Evolutionary conservation across 139 green algal genomes (phyloP).

Genomic region (Chlorella vulgaris): DNA sequence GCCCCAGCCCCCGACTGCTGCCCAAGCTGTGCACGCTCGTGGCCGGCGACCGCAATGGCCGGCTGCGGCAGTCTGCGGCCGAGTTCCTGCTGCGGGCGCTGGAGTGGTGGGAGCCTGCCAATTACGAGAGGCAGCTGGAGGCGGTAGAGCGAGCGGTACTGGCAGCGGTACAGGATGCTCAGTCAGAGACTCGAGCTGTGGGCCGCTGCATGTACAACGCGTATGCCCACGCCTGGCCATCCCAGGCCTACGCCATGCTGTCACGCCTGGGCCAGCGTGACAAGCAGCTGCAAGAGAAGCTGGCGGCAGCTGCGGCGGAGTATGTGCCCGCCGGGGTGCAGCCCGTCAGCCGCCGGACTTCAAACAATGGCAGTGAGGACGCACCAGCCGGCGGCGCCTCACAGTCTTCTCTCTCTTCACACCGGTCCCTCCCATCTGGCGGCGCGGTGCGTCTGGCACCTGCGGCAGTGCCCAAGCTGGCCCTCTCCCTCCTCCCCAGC

Average conservation of each 20-base stretch:
- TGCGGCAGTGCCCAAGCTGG: slow-evolving; percentile 13
- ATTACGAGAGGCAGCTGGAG: slow-evolving; percentile 47
- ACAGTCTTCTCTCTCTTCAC: background rate
- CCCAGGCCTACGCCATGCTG: slow-evolving; percentile 46
- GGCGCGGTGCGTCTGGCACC: background rate
- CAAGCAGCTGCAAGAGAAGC: slow-evolving; percentile 52
- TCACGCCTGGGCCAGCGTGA: slow-evolving; percentile 39
- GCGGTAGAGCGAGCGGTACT: slow-evolving; percentile 55
- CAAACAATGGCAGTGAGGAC: background rate
- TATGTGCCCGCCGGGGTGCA: slow-evolving; percentile 1
- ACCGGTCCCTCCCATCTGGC: background rate
- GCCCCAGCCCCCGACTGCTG: slow-evolving; percentile 58
- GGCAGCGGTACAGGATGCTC: slow-evolving; percentile 48
- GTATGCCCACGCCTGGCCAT: slow-evolving; percentile 46
- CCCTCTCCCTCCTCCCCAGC: background rate
- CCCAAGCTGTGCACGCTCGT: slow-evolving; percentile 41
- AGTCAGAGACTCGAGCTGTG: slow-evolving; percentile 48
- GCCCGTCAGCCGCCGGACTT: slow-evolving; percentile 19
- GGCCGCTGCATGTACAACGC: slow-evolving; percentile 56
- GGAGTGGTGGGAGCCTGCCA: slow-evolving; percentile 54
- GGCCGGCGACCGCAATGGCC: slow-evolving; percentile 63
- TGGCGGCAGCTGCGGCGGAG: slow-evolving; percentile 51
- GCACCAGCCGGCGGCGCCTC: slow-evolving; percentile 11
- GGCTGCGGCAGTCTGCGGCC: slow-evolving; percentile 57
- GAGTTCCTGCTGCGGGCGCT: slow-evolving; percentile 56